These are phyloP conservation scores for Penstemon newberryi DNA, from an alignment of 257 asterid genomes.

Conservation along the genomic window DNA sequence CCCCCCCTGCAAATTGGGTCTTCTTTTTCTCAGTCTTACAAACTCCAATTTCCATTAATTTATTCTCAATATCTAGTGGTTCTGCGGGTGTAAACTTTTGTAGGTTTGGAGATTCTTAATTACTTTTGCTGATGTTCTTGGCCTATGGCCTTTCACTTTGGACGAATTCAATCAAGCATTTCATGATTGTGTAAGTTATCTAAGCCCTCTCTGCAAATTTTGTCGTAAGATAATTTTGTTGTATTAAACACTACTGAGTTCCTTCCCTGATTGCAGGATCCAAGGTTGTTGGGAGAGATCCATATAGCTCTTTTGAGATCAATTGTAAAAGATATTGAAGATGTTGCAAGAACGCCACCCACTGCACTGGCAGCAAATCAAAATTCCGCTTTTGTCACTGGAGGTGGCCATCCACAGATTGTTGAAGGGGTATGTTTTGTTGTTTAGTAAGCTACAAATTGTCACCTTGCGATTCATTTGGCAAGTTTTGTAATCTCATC, in stretches of 20 bases:
- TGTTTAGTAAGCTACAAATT: too few species aligned
- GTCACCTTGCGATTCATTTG: slow-evolving; percentile 7
- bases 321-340: slow-evolving; percentile 81
- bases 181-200: slow-evolving; percentile 63
- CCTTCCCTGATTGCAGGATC: slow-evolving; percentile 47
- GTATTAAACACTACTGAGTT: not conserved
- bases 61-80: slow-evolving; percentile 20
- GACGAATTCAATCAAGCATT: slow-evolving; percentile 83
- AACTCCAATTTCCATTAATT: too few species aligned
- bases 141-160: slow-evolving; percentile 90
- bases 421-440: slow-evolving; percentile 74
- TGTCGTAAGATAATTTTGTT: not conserved
- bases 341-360: slow-evolving; percentile 67
- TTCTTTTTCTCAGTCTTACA: not conserved
- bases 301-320: slow-evolving; percentile 74
- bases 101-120: slow-evolving; percentile 92
- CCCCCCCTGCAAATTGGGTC: slow-evolving; percentile 11
- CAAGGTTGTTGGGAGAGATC: slow-evolving; percentile 83
- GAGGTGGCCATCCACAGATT: slow-evolving; percentile 78
- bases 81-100: slow-evolving; percentile 20
- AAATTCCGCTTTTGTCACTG: slow-evolving; percentile 50
- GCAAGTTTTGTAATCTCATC: slow-evolving; percentile 24
- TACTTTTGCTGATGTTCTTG: slow-evolving; percentile 83
- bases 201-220: slow-evolving; percentile 12
- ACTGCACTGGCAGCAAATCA: slow-evolving; percentile 50